phyloP scores from a whole-genome alignment of 805 yeast species.

The Lipomyces orientalis region DNA sequence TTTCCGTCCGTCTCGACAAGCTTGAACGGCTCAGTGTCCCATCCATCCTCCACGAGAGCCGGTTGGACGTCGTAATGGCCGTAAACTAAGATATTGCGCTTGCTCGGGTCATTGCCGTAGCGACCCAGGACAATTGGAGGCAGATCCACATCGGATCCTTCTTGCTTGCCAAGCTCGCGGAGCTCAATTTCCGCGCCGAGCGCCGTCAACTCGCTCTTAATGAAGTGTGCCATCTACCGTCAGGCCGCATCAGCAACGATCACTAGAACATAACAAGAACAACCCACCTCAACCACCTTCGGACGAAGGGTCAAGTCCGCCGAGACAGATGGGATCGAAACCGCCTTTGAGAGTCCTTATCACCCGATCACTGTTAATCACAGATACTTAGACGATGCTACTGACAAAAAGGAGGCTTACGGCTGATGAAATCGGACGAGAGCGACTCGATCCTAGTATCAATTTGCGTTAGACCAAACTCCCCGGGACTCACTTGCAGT shows the following conservation, averaged over 20 bases:
- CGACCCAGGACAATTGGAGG: conserved; percentile 96
- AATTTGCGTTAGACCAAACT: not conserved
- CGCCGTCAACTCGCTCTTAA: conserved; percentile 66
- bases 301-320: conserved; percentile 89
- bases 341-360: conserved; percentile 72
- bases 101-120: conserved; percentile 77
- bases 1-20: conserved; percentile 71
- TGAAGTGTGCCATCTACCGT: conserved; percentile 74
- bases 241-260: conserved; percentile 5
- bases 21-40: conserved; percentile 91
- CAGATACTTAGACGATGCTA: not conserved
- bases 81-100: conserved; percentile 88
- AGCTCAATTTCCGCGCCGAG: conserved; percentile 82
- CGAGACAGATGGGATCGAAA: conserved; percentile 93
- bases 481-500: not conserved
- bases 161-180: conserved; percentile 81
- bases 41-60: conserved; percentile 88
- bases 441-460: conserved; percentile 30
- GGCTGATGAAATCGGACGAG: conserved; percentile 26
- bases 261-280: not conserved
- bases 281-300: conserved; percentile 65
- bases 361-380: not conserved
- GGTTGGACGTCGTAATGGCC: conserved; percentile 99
- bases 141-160: conserved; percentile 65
- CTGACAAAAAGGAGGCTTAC: conserved; percentile 16